Percentiles rank a stretch among this genome's conserved stretches.
Evolutionary conservation across 2,329 filamentous ascomycete species (phyloP).

Genomic region (Drechslerella stenobrocha): DNA sequence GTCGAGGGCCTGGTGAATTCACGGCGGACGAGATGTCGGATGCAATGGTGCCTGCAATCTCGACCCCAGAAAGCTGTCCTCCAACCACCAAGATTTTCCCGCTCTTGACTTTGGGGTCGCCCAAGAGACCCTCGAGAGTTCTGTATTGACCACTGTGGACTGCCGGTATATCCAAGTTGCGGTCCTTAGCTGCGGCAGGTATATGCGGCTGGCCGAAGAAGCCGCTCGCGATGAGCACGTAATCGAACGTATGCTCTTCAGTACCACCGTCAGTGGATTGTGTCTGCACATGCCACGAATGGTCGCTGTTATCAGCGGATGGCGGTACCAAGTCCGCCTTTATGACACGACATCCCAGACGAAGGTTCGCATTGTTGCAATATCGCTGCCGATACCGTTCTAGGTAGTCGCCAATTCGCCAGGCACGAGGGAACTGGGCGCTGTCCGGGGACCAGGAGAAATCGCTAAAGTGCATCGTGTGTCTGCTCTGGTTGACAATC

Average conservation of each 20-base stretch:
- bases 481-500: conserved; percentile 73
- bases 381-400: conserved; percentile 67
- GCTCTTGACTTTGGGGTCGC: conserved; percentile 55
- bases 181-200: conserved; percentile 57
- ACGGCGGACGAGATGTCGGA: conserved; percentile 68
- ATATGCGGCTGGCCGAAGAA: conserved; percentile 70
- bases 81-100: conserved; percentile 74
- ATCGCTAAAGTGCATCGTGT: conserved; percentile 74
- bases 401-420: conserved; percentile 75
- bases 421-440: conserved; percentile 73
- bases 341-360: conserved; percentile 60
- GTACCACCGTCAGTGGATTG: conserved; percentile 55
- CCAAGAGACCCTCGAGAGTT: conserved; percentile 60
- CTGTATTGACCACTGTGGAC: conserved; percentile 72
- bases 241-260: conserved; percentile 66
- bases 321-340: conserved; percentile 55
- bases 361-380: conserved; percentile 59
- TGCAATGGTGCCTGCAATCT: conserved; percentile 73
- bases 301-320: conserved; percentile 42
- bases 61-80: conserved; percentile 79
- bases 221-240: conserved; percentile 72
- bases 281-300: conserved; percentile 58
- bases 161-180: conserved; percentile 58
- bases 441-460: conserved; percentile 67
- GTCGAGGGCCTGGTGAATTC: conserved; percentile 60